These are phyloP conservation scores for Lipomyces lipofer DNA, from an alignment of 805 yeast genomes.

Conservation along the genomic window DNA sequence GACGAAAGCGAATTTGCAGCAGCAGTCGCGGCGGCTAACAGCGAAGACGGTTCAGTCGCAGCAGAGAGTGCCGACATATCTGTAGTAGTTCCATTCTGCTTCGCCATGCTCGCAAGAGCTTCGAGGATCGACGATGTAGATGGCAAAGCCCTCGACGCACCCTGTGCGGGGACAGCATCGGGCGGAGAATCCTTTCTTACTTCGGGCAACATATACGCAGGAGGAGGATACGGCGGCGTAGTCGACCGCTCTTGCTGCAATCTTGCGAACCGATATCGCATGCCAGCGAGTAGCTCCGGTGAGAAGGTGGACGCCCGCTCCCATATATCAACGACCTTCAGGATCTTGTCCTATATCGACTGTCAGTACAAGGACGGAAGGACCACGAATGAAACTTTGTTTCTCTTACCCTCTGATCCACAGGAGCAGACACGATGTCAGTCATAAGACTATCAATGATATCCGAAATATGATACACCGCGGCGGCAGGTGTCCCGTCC, in stretches of 20 bases:
- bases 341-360: constrained; percentile 57
- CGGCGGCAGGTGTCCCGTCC: constrained; percentile 74
- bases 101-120: constrained; percentile 66
- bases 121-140: constrained; percentile 67
- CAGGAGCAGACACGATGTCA: constrained; percentile 58
- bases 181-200: constrained; percentile 4
- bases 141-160: constrained; percentile 37
- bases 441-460: constrained; percentile 64
- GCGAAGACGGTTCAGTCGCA: constrained; percentile 31
- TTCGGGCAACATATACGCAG: constrained; percentile 37
- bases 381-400: not conserved
- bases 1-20: constrained; percentile 9
- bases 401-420: constrained; percentile 48
- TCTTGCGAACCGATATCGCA: constrained; percentile 54
- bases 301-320: constrained; percentile 77
- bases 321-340: constrained; percentile 91
- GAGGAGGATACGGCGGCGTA: constrained; percentile 71
- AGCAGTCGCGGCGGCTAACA: constrained; percentile 6
- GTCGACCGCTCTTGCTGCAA: constrained; percentile 47
- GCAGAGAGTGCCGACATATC: constrained; percentile 37
- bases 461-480: constrained; percentile 62
- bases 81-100: constrained; percentile 42
- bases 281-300: constrained; percentile 52
- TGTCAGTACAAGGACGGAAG: not conserved
- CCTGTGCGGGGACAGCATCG: constrained; percentile 31